Percentiles rank a stretch among this genome's conserved stretches.
phyloP scores from a whole-genome alignment of 176 grass and related monocot genomes.

The Lolium multiflorum region DNA sequence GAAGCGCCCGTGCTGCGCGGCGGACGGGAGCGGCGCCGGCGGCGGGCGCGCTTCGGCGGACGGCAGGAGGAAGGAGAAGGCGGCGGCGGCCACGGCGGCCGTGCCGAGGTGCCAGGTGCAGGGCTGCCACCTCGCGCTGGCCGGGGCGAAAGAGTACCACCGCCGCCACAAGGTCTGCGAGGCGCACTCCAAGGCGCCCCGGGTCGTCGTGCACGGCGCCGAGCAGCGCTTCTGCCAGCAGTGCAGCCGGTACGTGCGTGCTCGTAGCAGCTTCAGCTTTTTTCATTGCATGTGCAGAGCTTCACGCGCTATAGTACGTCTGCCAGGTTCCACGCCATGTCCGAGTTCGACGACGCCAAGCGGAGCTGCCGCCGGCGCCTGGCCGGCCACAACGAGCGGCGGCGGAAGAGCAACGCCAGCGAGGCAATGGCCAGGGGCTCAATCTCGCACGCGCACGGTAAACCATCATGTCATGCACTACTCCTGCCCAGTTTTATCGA shows the following conservation, averaged over 20 bases:
- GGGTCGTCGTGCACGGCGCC: slow-evolving; percentile 68
- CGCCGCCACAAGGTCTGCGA: slow-evolving; percentile 88
- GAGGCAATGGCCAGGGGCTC: slow-evolving; percentile 64
- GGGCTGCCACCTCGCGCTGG: slow-evolving; percentile 57
- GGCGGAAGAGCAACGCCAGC: slow-evolving; percentile 76
- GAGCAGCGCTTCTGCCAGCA: slow-evolving; percentile 97
- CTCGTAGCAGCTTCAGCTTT: too few relatives aligned
- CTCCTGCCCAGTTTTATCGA: background rate
- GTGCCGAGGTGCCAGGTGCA: slow-evolving; percentile 80
- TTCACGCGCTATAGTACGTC: too few relatives aligned
- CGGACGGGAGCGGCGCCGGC: background rate
- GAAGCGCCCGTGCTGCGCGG: slow-evolving; percentile 55
- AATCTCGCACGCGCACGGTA: slow-evolving; percentile 51
- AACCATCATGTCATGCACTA: background rate
- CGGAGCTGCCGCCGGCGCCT: slow-evolving; percentile 81
- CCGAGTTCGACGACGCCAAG: slow-evolving; percentile 90
- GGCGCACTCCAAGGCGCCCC: slow-evolving; percentile 75
- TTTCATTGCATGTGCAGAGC: too few relatives aligned
- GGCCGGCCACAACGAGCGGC: slow-evolving; percentile 86
- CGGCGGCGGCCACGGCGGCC: background rate
- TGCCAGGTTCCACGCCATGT: slow-evolving; percentile 70
- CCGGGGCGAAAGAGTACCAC: slow-evolving; percentile 77
- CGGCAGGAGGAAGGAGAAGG: slow-evolving; percentile 61
- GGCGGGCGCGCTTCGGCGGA: background rate
- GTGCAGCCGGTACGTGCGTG: slow-evolving; percentile 56